These are phyloP conservation scores for Mycena rebaudengoi DNA, from an alignment of 768 basidiomycete genomes.

Conservation along the genomic window DNA sequence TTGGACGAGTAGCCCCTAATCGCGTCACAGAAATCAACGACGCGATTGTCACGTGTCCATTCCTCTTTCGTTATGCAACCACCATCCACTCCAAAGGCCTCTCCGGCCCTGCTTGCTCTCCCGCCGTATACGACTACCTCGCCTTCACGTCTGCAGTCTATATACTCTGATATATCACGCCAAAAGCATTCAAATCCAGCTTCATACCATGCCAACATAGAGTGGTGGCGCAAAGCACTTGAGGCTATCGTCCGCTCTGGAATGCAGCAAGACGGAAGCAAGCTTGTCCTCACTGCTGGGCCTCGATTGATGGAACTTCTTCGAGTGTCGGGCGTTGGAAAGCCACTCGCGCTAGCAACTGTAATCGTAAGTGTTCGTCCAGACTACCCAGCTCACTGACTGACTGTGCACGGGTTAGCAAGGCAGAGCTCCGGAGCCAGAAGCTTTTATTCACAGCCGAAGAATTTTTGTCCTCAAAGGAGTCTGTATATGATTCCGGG, in stretches of 20 bases:
- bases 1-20: not conserved
- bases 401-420: constrained; percentile 56
- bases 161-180: constrained; percentile 88
- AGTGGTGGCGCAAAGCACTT: constrained; percentile 87
- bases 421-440: constrained; percentile 69
- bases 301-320: constrained; percentile 64
- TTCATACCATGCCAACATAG: constrained; percentile 80
- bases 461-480: constrained; percentile 62
- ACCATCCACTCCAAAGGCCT: constrained; percentile 17
- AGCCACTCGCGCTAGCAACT: constrained; percentile 74
- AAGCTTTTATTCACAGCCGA: constrained; percentile 55
- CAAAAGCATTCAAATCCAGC: constrained; percentile 88
- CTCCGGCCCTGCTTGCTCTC: constrained; percentile 38
- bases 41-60: not conserved
- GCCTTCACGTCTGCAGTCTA: constrained; percentile 69
- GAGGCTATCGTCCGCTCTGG: constrained; percentile 68
- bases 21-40: not conserved
- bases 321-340: constrained; percentile 74
- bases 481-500: constrained; percentile 73
- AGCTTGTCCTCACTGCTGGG: constrained; percentile 67
- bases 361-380: constrained; percentile 69
- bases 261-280: constrained; percentile 57
- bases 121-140: constrained; percentile 59
- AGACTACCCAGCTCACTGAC: constrained; percentile 22
- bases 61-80: constrained; percentile 16